A percentile compares a stretch with the other conserved stretches of the same genome.
These are phyloP conservation scores for Anisodus tanguticus DNA, from an alignment of 257 asterid species.

Conservation along the genomic window DNA sequence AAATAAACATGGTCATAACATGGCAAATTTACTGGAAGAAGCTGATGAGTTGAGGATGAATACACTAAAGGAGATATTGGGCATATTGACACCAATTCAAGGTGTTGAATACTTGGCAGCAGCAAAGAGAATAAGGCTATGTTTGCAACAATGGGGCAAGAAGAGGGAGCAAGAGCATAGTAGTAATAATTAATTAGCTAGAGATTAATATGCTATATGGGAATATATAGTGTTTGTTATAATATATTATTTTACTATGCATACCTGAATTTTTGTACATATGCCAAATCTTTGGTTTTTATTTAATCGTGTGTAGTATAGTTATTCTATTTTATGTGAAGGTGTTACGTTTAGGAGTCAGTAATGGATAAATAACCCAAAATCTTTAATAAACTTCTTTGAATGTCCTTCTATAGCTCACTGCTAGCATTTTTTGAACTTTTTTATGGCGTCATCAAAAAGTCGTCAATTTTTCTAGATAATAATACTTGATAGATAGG, in stretches of 20 bases:
- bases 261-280: neutral
- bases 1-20: constrained; percentile 17
- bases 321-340: too few relatives aligned
- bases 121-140: constrained; percentile 41
- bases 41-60: constrained; percentile 46
- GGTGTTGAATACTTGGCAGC: constrained; percentile 42
- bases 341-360: too few relatives aligned
- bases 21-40: constrained; percentile 39
- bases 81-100: constrained; percentile 41
- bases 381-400: too few relatives aligned
- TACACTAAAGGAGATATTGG: constrained; percentile 38
- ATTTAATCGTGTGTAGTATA: too few relatives aligned
- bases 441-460: too few relatives aligned
- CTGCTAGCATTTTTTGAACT: too few relatives aligned
- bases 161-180: constrained; percentile 38
- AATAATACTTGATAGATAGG: too few relatives aligned
- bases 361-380: too few relatives aligned
- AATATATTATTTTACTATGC: neutral
- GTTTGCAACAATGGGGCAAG: constrained; percentile 45
- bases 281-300: neutral
- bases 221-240: neutral
- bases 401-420: too few relatives aligned
- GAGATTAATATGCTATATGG: neutral
- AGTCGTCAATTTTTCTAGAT: too few relatives aligned
- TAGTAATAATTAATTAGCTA: neutral